Evolutionary conservation across 352 stramenopile genomes (phyloP).

Genomic region (Globisporangium spinosum): DNA sequence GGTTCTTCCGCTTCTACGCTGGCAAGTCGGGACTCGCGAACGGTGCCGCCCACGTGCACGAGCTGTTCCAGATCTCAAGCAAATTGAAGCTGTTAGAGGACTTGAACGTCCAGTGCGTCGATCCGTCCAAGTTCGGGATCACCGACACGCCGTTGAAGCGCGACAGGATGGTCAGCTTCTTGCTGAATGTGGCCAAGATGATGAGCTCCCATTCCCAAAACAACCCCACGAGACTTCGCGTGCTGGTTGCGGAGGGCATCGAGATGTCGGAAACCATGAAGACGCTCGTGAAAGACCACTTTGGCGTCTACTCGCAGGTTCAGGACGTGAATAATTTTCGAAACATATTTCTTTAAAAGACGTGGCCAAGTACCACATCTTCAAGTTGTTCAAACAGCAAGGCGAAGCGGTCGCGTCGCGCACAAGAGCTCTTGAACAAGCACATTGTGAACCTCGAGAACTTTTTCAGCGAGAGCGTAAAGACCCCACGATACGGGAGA

Average conservation of each 20-base stretch:
- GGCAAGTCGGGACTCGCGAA: conserved; percentile 24
- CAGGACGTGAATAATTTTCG: conserved; percentile 65
- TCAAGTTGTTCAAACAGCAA: background rate
- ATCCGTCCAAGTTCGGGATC: conserved; percentile 43
- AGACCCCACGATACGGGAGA: conserved; percentile 16
- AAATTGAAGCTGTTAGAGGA: conserved; percentile 53
- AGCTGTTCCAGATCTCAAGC: conserved; percentile 47
- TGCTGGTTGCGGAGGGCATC: conserved; percentile 48
- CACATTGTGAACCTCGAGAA: conserved; percentile 30
- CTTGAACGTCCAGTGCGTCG: conserved; percentile 50
- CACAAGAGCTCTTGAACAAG: conserved; percentile 29
- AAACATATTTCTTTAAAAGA: conserved; percentile 39
- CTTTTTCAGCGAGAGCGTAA: conserved; percentile 42
- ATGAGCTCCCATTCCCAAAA: conserved; percentile 35
- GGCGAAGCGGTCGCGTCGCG: conserved; percentile 3
- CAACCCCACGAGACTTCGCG: conserved; percentile 33
- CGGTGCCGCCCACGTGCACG: conserved; percentile 17
- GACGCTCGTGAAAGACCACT: conserved; percentile 46
- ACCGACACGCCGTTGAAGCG: conserved; percentile 43
- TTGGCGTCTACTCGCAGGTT: conserved; percentile 54
- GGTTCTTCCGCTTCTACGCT: conserved; percentile 62
- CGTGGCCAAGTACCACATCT: background rate
- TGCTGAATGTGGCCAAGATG: conserved; percentile 49
- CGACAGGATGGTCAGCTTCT: conserved; percentile 42
- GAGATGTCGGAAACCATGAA: conserved; percentile 55